A percentile compares a stretch with the other conserved stretches of the same genome.
Evolutionary conservation across 2,329 filamentous ascomycete species (phyloP).

Genomic region (Phaeosphaeria sp.): DNA sequence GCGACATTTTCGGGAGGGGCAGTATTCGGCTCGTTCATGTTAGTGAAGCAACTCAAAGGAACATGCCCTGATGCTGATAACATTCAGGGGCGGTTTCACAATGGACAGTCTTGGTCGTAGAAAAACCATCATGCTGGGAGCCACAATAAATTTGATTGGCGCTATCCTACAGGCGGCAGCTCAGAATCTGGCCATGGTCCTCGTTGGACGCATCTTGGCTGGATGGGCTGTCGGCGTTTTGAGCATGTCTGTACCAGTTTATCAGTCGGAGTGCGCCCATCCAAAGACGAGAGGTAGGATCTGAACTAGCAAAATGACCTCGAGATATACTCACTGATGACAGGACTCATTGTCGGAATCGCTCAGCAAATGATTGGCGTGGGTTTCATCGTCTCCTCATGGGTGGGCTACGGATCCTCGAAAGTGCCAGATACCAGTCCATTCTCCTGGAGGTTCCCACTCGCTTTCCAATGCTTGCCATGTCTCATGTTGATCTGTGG

Average conservation of each 20-base stretch:
- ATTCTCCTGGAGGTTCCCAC: slow-evolving; percentile 53
- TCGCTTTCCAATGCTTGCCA: slow-evolving; percentile 56
- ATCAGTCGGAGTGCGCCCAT: slow-evolving; percentile 68
- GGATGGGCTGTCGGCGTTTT: slow-evolving; percentile 66
- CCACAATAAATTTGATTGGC: slow-evolving; percentile 64
- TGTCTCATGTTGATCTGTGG: slow-evolving; percentile 53
- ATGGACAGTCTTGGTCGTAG: slow-evolving; percentile 68
- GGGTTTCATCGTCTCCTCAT: slow-evolving; percentile 63
- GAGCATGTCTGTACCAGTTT: slow-evolving; percentile 67
- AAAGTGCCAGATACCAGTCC: slow-evolving; percentile 46
- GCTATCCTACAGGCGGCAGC: slow-evolving; percentile 66
- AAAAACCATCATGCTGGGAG: slow-evolving; percentile 66
- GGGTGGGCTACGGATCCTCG: slow-evolving; percentile 57
- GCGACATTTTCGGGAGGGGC: slow-evolving; percentile 68
- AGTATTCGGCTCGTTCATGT: slow-evolving; percentile 61
- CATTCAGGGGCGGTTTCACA: slow-evolving; percentile 58
- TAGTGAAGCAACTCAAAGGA: slow-evolving; percentile 12
- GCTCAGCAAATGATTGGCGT: slow-evolving; percentile 65
- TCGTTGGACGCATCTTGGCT: slow-evolving; percentile 64
- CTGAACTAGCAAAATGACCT: background rate
- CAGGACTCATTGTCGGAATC: slow-evolving; percentile 61
- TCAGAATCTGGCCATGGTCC: slow-evolving; percentile 63
- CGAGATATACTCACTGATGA: background rate
- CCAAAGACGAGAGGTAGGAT: slow-evolving; percentile 61
- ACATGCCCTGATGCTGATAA: slow-evolving; percentile 7